Conservation (phyloP, 2,329 filamentous ascomycete species). For the Aspergillus fischeri region DNA sequence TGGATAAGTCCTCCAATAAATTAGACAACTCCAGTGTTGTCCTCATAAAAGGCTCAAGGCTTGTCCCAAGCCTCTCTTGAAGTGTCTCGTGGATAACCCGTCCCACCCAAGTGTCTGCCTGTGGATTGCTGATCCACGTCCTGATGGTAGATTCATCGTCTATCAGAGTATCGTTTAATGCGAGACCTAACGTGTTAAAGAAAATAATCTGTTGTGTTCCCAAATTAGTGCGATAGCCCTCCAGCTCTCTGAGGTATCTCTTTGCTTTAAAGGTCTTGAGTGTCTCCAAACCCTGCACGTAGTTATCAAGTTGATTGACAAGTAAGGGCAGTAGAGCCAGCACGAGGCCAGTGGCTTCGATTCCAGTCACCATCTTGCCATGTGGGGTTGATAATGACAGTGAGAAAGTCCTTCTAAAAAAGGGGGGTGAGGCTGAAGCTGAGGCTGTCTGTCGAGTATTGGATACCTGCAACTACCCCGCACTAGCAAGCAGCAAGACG, state of each 20-base stretch:
- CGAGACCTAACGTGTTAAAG: neutral
- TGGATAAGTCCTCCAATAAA: slow-evolving; percentile 1
- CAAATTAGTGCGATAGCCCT: slow-evolving; percentile 4
- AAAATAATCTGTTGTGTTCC: slow-evolving; percentile 10
- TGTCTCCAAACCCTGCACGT: slow-evolving; percentile 37
- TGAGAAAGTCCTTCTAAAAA: too few species aligned
- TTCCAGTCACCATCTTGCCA: slow-evolving; percentile 13
- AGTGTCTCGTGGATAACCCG: neutral
- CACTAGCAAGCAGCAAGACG: too few species aligned
- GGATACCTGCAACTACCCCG: too few species aligned
- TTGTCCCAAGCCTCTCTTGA: neutral
- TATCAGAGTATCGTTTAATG: neutral
- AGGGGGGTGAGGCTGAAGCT: too few species aligned
- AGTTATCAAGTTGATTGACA: slow-evolving; percentile 30
- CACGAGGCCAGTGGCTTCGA: slow-evolving; percentile 22
- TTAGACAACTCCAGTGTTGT: neutral
- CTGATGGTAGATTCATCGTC: neutral
- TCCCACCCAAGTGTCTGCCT: neutral
- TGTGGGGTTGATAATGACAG: too few species aligned
- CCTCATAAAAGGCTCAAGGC: neutral
- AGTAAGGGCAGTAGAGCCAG: slow-evolving; percentile 38
- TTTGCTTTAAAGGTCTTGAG: slow-evolving; percentile 29
- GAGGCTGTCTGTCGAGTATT: too few species aligned
- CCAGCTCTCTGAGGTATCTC: slow-evolving; percentile 6
- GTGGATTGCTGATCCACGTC: neutral